Base-by-base conservation (phyloP, 805 yeast species). In the Candida germanica region DNA sequence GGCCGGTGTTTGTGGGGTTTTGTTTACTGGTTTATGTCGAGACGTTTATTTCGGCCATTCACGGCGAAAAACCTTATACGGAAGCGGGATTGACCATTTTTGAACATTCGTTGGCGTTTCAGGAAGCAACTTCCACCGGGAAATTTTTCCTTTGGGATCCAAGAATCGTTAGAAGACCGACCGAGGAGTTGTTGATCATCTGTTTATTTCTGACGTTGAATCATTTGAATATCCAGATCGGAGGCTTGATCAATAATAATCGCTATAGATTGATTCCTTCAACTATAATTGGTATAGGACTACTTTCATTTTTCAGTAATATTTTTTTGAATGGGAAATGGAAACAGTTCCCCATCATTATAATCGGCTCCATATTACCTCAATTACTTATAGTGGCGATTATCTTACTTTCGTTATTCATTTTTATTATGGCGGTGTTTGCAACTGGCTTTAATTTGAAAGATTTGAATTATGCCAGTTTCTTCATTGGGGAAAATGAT, bases 61-160 rank as follows among this genome's bases (percentile, higher is more conserved):
- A 71, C 37, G 85, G 84, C 7, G 44, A 43, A 26, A 64, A 64
- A 28, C 83, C 87, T 6, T 66, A 71, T 37, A 71, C 76, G 14
- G 89, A 82, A 38, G 73, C 80, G 11, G 87, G 87, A 0, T 63
- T 83, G 44, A 80, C 93, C 0, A 59, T 84, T 23, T 83, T 84
- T 57, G 93, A 85, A 54, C 82, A 79, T 48, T 81, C 91, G 3
- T 54, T 83, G 11, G 85, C 87, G 9, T 82, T 82, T 51, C 89
- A 83, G 49, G 93, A 84, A 47, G 79, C 73, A 39, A 83, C 73
- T 53, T 43, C 47, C 7, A 65, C 69, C 15, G 60, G 58, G 2
- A 48, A 48, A 0, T 44, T 54, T 29, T 50, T 61, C 34, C 49
- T 58, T 28, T 53, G 59, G 8, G 48, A 46, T 27, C 33, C 40